Evolutionary conservation across 805 yeast species (phyloP).

Genomic region (Dipodascus albidus): DNA sequence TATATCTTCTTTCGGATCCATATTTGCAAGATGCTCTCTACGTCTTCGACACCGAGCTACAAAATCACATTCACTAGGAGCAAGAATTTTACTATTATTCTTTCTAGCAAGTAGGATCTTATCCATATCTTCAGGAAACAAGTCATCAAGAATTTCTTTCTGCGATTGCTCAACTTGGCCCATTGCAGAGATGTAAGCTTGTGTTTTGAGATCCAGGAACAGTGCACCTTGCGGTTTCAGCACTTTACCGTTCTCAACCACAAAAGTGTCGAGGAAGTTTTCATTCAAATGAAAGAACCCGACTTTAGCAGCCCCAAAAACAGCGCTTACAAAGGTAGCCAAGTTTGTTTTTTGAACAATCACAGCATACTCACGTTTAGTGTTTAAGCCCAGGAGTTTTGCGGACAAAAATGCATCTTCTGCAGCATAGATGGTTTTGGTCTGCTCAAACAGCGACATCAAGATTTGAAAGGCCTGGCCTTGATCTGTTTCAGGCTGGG

Average conservation of each 20-base stretch:
- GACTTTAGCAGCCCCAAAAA: conserved; percentile 71
- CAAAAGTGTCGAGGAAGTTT: conserved; percentile 75
- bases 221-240: conserved; percentile 72
- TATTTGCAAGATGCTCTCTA: conserved; percentile 43
- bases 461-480: conserved; percentile 49
- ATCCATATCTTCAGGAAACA: conserved; percentile 60
- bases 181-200: conserved; percentile 83
- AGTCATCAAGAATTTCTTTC: conserved; percentile 57
- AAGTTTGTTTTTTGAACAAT: conserved; percentile 76
- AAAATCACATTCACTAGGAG: conserved; percentile 75
- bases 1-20: conserved; percentile 37
- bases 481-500: conserved; percentile 53
- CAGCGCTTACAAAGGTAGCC: conserved; percentile 80
- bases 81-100: conserved; percentile 27
- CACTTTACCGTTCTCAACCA: conserved; percentile 57
- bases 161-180: conserved; percentile 47
- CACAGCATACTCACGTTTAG: conserved; percentile 30
- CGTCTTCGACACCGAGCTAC: conserved; percentile 62
- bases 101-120: conserved; percentile 27
- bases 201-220: conserved; percentile 83
- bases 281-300: conserved; percentile 83
- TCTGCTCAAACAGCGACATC: conserved; percentile 66
- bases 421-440: conserved; percentile 48
- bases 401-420: conserved; percentile 53
- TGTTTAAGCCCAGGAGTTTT: conserved; percentile 2